These are phyloP conservation scores for Pseudognaphalium luteoalbum DNA, from an alignment of 129 eudicot species.

Conservation along the genomic window DNA sequence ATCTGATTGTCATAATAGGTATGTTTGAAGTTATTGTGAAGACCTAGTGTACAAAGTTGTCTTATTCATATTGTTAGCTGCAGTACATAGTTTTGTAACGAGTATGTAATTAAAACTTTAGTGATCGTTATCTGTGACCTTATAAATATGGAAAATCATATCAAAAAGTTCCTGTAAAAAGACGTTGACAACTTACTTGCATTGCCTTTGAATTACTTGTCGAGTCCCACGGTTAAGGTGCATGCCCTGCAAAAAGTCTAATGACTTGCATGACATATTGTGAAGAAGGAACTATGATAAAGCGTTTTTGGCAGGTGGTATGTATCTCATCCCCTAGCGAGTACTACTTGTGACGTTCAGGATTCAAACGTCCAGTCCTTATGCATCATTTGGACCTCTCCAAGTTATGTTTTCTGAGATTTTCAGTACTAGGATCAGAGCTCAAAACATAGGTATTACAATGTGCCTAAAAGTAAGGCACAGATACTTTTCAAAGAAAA, in stretches of 20 bases:
- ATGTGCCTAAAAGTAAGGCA: no score
- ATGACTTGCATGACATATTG: background rate
- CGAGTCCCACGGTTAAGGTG: background rate
- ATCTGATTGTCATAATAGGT: constrained; percentile 31
- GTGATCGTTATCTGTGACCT: constrained; percentile 22
- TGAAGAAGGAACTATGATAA: no score
- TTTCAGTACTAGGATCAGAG: no score
- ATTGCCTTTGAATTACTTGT: background rate
- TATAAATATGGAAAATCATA: background rate
- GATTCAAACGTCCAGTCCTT: no score
- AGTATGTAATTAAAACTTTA: constrained; percentile 9
- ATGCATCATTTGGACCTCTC: no score
- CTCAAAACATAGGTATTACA: no score
- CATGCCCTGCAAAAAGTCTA: no score
- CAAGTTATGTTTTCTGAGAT: no score
- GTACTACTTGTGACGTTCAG: no score
- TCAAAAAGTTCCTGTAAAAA: background rate
- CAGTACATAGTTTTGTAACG: constrained; percentile 24
- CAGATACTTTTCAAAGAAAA: no score
- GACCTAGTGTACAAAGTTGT: background rate
- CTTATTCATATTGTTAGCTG: background rate
- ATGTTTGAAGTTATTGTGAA: constrained; percentile 20
- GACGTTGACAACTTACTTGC: background rate
- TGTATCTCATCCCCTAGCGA: no score
- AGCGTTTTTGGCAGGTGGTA: no score